Evolutionary conservation across 2,329 filamentous ascomycete genomes (phyloP).

Genomic region (Apiospora hydei): DNA sequence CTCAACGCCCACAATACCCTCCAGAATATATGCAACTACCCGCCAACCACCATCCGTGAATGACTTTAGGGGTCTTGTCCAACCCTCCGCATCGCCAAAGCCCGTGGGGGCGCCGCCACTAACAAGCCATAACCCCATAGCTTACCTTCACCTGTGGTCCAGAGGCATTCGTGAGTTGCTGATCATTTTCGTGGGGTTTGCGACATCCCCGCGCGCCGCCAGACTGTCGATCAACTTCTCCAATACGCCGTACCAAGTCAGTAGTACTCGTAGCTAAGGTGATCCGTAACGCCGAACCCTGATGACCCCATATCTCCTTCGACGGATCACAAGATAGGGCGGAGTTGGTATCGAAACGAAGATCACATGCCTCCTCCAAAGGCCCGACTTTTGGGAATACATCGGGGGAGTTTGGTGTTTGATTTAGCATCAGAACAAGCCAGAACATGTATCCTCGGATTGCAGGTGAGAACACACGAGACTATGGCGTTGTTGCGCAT

Average conservation of each 20-base stretch:
- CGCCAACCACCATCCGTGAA: neutral
- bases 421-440: neutral
- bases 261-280: neutral
- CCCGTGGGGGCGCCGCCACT: neutral
- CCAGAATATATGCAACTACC: neutral
- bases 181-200: conserved; percentile 10
- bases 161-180: neutral
- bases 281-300: neutral
- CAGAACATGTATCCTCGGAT: neutral
- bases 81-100: neutral
- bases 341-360: neutral
- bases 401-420: neutral
- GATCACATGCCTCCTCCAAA: neutral
- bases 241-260: neutral
- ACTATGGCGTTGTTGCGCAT: neutral
- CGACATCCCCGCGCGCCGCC: conserved; percentile 1
- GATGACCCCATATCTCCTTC: neutral
- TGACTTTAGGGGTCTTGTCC: conserved; percentile 2
- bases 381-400: neutral
- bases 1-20: neutral
- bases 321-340: neutral
- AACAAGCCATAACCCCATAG: neutral
- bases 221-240: neutral
- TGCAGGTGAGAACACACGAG: neutral
- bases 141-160: neutral